phyloP scores from a whole-genome alignment of 2,329 filamentous ascomycete genomes.

The Balansia obtecta region DNA sequence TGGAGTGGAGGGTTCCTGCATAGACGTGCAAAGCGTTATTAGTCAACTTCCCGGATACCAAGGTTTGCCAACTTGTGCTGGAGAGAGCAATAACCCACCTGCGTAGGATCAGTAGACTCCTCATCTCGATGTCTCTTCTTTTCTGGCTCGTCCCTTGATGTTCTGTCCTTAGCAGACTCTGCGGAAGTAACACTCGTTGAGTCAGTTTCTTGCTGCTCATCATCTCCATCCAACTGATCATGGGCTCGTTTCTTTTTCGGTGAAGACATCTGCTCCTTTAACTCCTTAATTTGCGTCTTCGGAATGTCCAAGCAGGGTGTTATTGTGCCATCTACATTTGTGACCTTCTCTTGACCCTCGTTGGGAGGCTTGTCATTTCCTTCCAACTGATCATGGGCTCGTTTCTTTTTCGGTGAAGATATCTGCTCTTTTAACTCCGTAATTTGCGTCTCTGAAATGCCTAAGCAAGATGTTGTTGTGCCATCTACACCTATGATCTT shows the following conservation, averaged over 20 bases:
- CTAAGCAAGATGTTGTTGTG: slow-evolving; percentile 22
- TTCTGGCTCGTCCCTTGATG: slow-evolving; percentile 40
- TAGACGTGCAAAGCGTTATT: not conserved
- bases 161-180: slow-evolving; percentile 36
- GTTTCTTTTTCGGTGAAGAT: slow-evolving; percentile 54
- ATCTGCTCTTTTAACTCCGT: slow-evolving; percentile 35
- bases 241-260: slow-evolving; percentile 56
- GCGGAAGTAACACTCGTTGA: slow-evolving; percentile 28
- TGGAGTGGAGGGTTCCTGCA: not conserved
- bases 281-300: slow-evolving; percentile 22
- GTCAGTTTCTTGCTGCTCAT: slow-evolving; percentile 29
- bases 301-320: slow-evolving; percentile 24
- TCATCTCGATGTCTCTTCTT: slow-evolving; percentile 52
- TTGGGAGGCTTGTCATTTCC: slow-evolving; percentile 31
- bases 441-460: slow-evolving; percentile 20
- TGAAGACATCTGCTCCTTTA: slow-evolving; percentile 39
- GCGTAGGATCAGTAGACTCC: slow-evolving; percentile 21
- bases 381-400: slow-evolving; percentile 46
- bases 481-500: slow-evolving; percentile 11
- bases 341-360: not conserved
- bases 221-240: slow-evolving; percentile 42
- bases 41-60: not conserved
- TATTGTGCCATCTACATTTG: slow-evolving; percentile 14
- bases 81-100: slow-evolving; percentile 16
- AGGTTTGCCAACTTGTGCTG: not conserved